A percentile compares a stretch with the other conserved stretches of the same genome.
These are phyloP conservation scores for Candida chauliodis DNA, from an alignment of 805 yeast genomes.

Conservation along the genomic window DNA sequence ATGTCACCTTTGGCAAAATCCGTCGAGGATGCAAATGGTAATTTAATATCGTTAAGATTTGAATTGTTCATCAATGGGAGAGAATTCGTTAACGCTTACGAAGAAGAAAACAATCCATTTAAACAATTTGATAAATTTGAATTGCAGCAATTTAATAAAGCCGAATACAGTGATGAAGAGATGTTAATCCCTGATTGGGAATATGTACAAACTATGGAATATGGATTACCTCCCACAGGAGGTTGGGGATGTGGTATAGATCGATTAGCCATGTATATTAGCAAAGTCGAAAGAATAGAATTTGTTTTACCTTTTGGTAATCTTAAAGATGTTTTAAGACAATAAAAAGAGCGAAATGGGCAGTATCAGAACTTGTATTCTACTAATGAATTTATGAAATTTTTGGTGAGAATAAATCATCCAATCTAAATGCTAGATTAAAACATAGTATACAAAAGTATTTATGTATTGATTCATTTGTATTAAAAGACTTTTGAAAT, in stretches of 20 bases:
- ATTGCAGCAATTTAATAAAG: constrained; percentile 50
- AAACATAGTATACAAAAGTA: no score
- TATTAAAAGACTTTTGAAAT: no score
- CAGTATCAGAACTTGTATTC: no score
- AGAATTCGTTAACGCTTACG: constrained; percentile 91
- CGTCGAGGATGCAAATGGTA: constrained; percentile 23
- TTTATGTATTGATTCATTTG: no score
- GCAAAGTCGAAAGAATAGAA: constrained; percentile 64
- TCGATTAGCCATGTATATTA: constrained; percentile 75
- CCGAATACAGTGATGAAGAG: constrained; percentile 54
- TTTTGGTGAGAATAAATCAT: no score
- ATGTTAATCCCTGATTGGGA: constrained; percentile 65
- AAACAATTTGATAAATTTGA: constrained; percentile 63
- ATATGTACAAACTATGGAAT: constrained; percentile 76
- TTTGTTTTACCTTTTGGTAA: constrained; percentile 74
- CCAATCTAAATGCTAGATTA: no score
- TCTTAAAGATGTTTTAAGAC: constrained; percentile 53
- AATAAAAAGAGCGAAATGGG: constrained; percentile 1
- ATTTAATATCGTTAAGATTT: constrained; percentile 62
- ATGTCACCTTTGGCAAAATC: constrained; percentile 90
- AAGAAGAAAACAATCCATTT: constrained; percentile 89
- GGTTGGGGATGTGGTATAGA: constrained; percentile 98
- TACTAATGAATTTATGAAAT: no score
- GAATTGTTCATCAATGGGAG: constrained; percentile 78
- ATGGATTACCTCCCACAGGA: constrained; percentile 96